Conservation (phyloP, 2,329 filamentous ascomycete species). For the Xylaria sp. region DNA sequence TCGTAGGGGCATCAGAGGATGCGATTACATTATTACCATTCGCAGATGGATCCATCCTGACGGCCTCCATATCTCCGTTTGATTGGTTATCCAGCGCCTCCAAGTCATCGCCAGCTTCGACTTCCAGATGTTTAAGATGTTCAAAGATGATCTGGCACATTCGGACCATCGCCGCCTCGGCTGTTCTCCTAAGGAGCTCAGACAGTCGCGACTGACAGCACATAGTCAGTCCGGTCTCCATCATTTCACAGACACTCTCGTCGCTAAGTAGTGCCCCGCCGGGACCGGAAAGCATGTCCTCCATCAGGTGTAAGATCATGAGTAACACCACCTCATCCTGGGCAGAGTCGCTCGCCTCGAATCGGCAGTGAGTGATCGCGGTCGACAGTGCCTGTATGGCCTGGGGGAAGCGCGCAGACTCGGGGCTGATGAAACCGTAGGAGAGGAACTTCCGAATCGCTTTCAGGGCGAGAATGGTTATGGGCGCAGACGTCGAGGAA, state of each 20-base stretch:
- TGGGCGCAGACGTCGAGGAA: slow-evolving; percentile 92
- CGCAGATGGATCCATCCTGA: slow-evolving; percentile 82
- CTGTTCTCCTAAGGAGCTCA: slow-evolving; percentile 84
- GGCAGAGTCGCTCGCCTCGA: slow-evolving; percentile 92
- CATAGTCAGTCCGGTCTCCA: slow-evolving; percentile 96
- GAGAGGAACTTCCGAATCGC: slow-evolving; percentile 96
- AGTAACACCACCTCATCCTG: slow-evolving; percentile 95
- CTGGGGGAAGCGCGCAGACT: slow-evolving; percentile 83
- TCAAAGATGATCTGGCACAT: slow-evolving; percentile 99
- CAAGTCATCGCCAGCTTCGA: slow-evolving; percentile 69
- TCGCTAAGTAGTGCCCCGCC: slow-evolving; percentile 94
- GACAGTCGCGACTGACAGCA: slow-evolving; percentile 93
- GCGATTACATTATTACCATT: slow-evolving; percentile 64
- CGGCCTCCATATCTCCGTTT: slow-evolving; percentile 69
- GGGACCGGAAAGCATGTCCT: slow-evolving; percentile 93
- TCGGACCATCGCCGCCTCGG: slow-evolving; percentile 95
- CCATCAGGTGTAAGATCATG: slow-evolving; percentile 95
- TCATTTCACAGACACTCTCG: slow-evolving; percentile 99
- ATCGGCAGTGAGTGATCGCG: slow-evolving; percentile 95
- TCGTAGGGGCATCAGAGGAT: slow-evolving; percentile 49
- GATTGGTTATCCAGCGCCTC: slow-evolving; percentile 67
- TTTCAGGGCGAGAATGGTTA: slow-evolving; percentile 90
- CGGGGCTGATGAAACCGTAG: slow-evolving; percentile 84
- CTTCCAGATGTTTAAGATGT: slow-evolving; percentile 83
- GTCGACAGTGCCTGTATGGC: slow-evolving; percentile 95